Conservation (phyloP, 345 rosid species). For the Populus alba region DNA sequence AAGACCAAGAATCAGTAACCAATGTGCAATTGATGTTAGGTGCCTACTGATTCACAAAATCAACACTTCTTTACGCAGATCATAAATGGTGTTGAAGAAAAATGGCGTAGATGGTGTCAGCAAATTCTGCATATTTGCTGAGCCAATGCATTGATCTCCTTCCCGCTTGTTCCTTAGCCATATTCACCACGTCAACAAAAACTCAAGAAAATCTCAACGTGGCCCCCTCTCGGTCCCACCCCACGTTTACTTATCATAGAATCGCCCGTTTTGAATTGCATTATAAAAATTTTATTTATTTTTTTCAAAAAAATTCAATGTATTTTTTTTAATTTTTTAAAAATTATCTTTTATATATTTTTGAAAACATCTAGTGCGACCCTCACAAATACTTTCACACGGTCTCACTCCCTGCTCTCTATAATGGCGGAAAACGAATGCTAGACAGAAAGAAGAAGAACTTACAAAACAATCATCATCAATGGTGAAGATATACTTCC, state of each 20-base stretch:
- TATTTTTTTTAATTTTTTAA: too few relatives aligned
- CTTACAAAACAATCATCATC: slow-evolving; percentile 68
- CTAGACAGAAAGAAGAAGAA: not conserved
- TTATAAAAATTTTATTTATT: too few relatives aligned
- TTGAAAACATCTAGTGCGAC: too few relatives aligned
- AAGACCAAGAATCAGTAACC: not conserved
- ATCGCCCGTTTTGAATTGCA: too few relatives aligned
- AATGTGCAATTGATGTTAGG: not conserved
- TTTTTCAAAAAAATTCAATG: too few relatives aligned
- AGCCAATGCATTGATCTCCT: slow-evolving; percentile 34
- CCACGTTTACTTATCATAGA: too few relatives aligned
- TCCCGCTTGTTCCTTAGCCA: slow-evolving; percentile 36
- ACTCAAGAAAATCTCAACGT: too few relatives aligned
- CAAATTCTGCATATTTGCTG: slow-evolving; percentile 36
- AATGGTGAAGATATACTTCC: slow-evolving; percentile 59
- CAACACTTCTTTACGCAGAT: slow-evolving; percentile 30
- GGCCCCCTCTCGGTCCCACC: too few relatives aligned
- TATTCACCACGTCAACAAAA: slow-evolving; percentile 3
- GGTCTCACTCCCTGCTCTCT: too few relatives aligned
- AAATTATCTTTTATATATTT: too few relatives aligned
- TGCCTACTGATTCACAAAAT: slow-evolving; percentile 18
- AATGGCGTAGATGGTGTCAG: slow-evolving; percentile 30
- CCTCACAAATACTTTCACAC: too few relatives aligned
- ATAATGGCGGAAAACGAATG: not conserved
- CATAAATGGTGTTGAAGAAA: slow-evolving; percentile 43